Conservation (phyloP, 2,329 filamentous ascomycete genomes). For the Penicillium crustosum region DNA sequence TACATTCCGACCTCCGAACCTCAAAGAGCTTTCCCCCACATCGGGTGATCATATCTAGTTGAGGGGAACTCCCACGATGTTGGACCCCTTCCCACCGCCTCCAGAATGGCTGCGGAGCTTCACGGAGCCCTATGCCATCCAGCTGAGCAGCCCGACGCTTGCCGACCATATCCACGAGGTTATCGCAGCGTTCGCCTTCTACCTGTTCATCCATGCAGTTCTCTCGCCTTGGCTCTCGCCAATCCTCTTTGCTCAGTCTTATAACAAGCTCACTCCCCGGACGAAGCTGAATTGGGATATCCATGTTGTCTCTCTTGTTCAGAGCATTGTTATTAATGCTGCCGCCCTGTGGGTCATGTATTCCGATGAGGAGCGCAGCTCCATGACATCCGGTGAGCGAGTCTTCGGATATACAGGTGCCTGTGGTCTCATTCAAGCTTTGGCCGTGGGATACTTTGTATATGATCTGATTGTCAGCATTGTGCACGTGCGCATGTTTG, state of each 20-base stretch:
- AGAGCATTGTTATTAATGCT: constrained; percentile 57
- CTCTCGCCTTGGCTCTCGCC: constrained; percentile 57
- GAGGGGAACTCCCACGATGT: constrained; percentile 34
- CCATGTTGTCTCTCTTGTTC: constrained; percentile 63
- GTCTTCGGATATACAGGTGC: constrained; percentile 63
- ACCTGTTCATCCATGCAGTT: constrained; percentile 55
- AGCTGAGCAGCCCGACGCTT: constrained; percentile 55
- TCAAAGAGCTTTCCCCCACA: constrained; percentile 17
- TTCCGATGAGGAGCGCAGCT: constrained; percentile 55
- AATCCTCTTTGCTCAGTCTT: constrained; percentile 55
- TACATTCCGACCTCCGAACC: constrained; percentile 7
- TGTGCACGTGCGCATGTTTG: constrained; percentile 58
- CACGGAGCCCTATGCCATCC: constrained; percentile 52
- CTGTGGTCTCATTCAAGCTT: constrained; percentile 58
- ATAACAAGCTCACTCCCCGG: constrained; percentile 53
- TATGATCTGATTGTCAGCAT: constrained; percentile 62
- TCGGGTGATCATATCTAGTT: constrained; percentile 18
- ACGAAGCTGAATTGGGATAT: constrained; percentile 67
- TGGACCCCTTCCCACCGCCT: constrained; percentile 48
- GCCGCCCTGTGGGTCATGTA: constrained; percentile 60
- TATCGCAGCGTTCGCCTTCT: constrained; percentile 55
- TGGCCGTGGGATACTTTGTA: constrained; percentile 64
- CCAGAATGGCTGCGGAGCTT: constrained; percentile 53
- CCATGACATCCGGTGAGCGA: constrained; percentile 54
- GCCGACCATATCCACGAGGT: constrained; percentile 63